Evolutionary conservation across 805 yeast genomes (phyloP), one percentile per base, ranked within the genome.

Genomic region (Allodekkera sacchari): DNA sequence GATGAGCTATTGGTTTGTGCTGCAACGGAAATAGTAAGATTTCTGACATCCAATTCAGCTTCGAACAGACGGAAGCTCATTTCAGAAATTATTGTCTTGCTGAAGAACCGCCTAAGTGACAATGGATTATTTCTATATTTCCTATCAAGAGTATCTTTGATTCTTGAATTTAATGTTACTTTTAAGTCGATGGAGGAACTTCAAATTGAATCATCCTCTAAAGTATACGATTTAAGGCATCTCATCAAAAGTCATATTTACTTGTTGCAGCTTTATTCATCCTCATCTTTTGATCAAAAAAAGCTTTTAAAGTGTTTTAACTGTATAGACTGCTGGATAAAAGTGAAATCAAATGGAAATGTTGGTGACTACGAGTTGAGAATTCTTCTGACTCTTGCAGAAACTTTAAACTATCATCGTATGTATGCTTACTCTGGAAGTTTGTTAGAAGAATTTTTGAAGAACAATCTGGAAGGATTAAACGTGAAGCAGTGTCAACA

Each of bases 101-200:
- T 35, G 10, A 53, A 48, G 27, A 36, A 40, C 19, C 40, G 35
- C 3, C 22, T 52, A 3, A 38, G 33, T 9, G 59, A 53, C 28
- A 50, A 51, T 17, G 56, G 58, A 0, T 30, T 52, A 13, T 53
- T 55, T 25, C 32, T 53, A 4, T 45, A 53, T 35, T 41, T 57
- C 42, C 44, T 57, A 33, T 39, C 54, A 28, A 34, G 49, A 27
- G 28, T 59, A 30, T 31, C 54, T 18, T 38, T 44, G 32, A 21
- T 40, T 30, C 28, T 43, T 20, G 44, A 45, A 40, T 40, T 55
- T 41, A 36, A 45, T 26, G 33, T 42, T 10, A 34, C 57, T 25
- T 39, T 53, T 30, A 44, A 39, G 16, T 27, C 43, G 11, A 28
- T 42, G 20, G 39, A 34, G 10, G 32, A 35, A 4, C 30, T 50